A percentile compares a stretch with the other conserved stretches of the same genome.
Evolutionary conservation across 257 asterid species (phyloP).

Genomic region (Apocynum venetum): DNA sequence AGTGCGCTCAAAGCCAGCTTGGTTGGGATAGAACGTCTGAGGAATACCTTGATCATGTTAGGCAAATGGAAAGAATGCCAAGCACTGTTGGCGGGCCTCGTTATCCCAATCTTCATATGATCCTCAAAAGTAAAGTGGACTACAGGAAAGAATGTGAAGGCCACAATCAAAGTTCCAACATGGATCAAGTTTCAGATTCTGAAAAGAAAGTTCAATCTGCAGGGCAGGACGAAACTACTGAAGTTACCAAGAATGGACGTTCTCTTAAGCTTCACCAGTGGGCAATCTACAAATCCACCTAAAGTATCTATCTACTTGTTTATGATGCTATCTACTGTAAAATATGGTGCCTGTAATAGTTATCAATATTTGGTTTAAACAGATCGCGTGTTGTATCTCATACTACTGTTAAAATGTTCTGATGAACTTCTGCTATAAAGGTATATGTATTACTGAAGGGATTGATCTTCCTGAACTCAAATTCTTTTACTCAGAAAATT

Average conservation of each 20-base stretch:
- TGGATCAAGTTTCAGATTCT: constrained; percentile 24
- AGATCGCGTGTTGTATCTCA: background rate
- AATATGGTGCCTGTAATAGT: background rate
- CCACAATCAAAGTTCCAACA: constrained; percentile 14
- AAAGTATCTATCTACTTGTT: background rate
- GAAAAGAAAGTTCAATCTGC: constrained; percentile 46
- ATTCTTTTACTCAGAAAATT: background rate
- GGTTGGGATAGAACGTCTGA: constrained; percentile 27
- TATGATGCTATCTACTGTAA: background rate
- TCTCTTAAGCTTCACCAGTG: constrained; percentile 39
- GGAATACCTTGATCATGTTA: constrained; percentile 34
- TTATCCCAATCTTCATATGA: constrained; percentile 21
- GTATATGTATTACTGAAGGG: background rate
- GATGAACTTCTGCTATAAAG: background rate
- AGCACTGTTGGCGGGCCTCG: constrained; percentile 21
- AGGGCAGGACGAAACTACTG: constrained; percentile 16
- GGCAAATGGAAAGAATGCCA: constrained; percentile 36
- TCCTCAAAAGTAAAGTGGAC: constrained; percentile 11
- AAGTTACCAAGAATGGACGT: constrained; percentile 18
- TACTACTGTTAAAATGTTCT: background rate
- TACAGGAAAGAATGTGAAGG: constrained; percentile 5
- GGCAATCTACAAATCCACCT: constrained; percentile 27
- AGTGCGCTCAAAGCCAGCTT: constrained; percentile 1
- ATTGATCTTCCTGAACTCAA: background rate
- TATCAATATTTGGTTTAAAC: background rate